A percentile compares a stretch with the other conserved stretches of the same genome.
Conservation (phyloP, 2,329 filamentous ascomycete species). For the Pseudogymnoascus sp. region DNA sequence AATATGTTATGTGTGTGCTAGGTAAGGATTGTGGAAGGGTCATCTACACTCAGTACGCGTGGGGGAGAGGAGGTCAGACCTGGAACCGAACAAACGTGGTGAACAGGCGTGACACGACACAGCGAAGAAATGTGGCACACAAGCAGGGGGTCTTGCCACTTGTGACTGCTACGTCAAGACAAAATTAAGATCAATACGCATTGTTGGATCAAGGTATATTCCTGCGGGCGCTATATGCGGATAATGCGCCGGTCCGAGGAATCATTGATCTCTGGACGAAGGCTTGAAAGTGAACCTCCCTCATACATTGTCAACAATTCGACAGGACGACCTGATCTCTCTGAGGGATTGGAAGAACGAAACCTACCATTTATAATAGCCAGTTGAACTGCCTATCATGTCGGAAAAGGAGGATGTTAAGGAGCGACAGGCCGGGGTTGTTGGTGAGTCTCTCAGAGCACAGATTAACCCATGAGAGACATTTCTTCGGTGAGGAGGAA, state of each 20-base stretch:
- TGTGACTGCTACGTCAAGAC: neutral
- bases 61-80: neutral
- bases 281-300: neutral
- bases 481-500: neutral
- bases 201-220: neutral
- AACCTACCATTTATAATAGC: neutral
- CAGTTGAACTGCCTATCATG: neutral
- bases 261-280: neutral
- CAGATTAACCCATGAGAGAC: neutral
- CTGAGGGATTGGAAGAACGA: neutral
- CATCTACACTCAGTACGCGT: neutral
- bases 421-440: neutral
- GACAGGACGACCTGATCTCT: neutral
- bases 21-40: neutral
- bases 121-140: neutral
- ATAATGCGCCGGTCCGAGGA: neutral
- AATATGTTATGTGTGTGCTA: neutral
- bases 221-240: neutral
- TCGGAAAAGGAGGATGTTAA: neutral
- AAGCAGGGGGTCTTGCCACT: neutral
- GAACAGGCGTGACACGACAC: neutral
- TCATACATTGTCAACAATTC: neutral
- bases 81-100: conserved; percentile 5
- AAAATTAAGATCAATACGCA: neutral
- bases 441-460: neutral